These are phyloP conservation scores for Xylaria venustula DNA, from an alignment of 495 filamentous ascomycete species.

Conservation along the genomic window DNA sequence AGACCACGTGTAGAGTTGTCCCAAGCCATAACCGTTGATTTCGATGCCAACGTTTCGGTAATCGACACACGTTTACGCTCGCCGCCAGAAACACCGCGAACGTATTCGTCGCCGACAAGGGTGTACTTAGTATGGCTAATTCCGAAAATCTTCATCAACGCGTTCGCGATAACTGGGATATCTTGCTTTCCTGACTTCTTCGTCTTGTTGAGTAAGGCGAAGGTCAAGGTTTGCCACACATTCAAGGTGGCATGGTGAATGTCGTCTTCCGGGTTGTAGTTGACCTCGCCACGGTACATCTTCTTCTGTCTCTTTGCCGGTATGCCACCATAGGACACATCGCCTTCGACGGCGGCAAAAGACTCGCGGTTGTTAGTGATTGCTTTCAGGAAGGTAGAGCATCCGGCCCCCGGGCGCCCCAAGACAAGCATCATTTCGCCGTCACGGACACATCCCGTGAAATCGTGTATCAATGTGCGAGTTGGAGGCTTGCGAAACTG, in stretches of 20 bases:
- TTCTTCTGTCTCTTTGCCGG: slow-evolving; percentile 65
- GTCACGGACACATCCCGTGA: slow-evolving; percentile 73
- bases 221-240: slow-evolving; percentile 78
- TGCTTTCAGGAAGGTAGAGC: slow-evolving; percentile 76
- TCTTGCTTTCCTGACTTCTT: slow-evolving; percentile 66
- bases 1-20: slow-evolving; percentile 79
- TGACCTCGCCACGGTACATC: slow-evolving; percentile 76
- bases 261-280: slow-evolving; percentile 82
- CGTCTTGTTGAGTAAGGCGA: slow-evolving; percentile 82
- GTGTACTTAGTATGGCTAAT: slow-evolving; percentile 81
- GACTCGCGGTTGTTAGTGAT: slow-evolving; percentile 67
- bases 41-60: slow-evolving; percentile 49
- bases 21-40: slow-evolving; percentile 54
- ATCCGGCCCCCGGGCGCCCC: slow-evolving; percentile 76
- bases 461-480: slow-evolving; percentile 68
- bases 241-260: slow-evolving; percentile 75
- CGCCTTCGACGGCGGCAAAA: slow-evolving; percentile 67
- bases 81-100: slow-evolving; percentile 69
- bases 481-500: slow-evolving; percentile 45
- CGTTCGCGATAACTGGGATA: slow-evolving; percentile 65
- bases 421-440: slow-evolving; percentile 83
- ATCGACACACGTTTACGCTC: slow-evolving; percentile 59
- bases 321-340: slow-evolving; percentile 76
- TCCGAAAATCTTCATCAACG: slow-evolving; percentile 75
- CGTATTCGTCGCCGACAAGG: slow-evolving; percentile 79